phyloP scores from a whole-genome alignment of 148 eudicot genomes.

The Rhododendron griersonianum region DNA sequence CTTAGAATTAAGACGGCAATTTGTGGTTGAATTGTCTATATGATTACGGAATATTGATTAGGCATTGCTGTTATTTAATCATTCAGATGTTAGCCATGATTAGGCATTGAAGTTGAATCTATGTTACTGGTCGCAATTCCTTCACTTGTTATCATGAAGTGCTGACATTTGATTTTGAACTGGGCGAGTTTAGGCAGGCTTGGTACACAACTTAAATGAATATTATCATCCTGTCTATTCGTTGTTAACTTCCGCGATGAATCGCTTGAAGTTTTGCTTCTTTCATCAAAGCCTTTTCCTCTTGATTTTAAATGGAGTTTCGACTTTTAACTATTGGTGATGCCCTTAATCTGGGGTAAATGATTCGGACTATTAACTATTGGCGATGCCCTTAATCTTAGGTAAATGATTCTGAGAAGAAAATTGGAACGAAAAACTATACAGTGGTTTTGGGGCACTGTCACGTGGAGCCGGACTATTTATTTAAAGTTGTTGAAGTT shows the following conservation, averaged over 20 bases:
- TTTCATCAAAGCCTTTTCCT: background rate
- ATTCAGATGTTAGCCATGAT: background rate
- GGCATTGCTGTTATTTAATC: background rate
- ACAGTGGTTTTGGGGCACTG: too few relatives aligned
- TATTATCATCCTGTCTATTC: background rate
- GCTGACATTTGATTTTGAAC: background rate
- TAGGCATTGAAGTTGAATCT: background rate
- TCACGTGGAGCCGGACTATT: too few relatives aligned
- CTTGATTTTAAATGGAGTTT: background rate
- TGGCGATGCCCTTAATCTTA: too few relatives aligned
- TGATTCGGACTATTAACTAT: too few relatives aligned
- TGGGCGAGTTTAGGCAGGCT: background rate
- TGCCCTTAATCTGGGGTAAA: too few relatives aligned
- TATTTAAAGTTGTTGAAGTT: too few relatives aligned
- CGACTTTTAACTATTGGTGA: too few relatives aligned
- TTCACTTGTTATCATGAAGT: background rate
- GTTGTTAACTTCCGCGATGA: background rate
- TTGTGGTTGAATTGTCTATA: background rate
- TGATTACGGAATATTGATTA: background rate
- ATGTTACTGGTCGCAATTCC: background rate
- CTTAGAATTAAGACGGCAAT: slow-evolving; percentile 1
- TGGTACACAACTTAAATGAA: background rate
- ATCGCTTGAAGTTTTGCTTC: background rate
- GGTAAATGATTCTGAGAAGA: too few relatives aligned
- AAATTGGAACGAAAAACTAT: too few relatives aligned